phyloP scores from a whole-genome alignment of 345 rosid genomes.

The Alliaria petiolata region DNA sequence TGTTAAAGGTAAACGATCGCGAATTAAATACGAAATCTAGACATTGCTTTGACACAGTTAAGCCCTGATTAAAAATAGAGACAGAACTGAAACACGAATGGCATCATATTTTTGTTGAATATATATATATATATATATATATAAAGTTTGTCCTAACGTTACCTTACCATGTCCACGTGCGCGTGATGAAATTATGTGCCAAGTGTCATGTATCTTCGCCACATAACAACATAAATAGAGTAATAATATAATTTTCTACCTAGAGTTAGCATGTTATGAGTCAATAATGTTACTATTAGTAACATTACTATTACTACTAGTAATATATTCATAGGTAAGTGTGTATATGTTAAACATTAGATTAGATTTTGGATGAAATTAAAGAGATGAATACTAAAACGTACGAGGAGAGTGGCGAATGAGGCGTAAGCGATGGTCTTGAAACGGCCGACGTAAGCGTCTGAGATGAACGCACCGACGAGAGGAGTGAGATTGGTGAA shows the following conservation, averaged over 20 bases:
- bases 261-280: neutral
- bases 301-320: too few species aligned
- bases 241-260: neutral
- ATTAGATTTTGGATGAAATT: neutral
- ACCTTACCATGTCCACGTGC: conserved; percentile 10
- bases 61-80: too few species aligned
- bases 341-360: neutral
- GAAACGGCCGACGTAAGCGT: conserved; percentile 51
- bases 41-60: too few species aligned
- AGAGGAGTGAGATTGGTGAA: conserved; percentile 56
- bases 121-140: neutral
- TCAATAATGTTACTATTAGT: neutral
- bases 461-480: conserved; percentile 66
- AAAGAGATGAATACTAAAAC: neutral
- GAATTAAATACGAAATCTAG: too few species aligned
- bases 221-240: neutral
- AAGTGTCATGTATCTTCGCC: conserved; percentile 19
- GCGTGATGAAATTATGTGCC: conserved; percentile 12
- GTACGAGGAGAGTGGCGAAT: conserved; percentile 54
- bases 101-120: neutral
- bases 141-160: neutral
- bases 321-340: neutral
- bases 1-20: too few species aligned
- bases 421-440: conserved; percentile 54
- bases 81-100: too few species aligned